A percentile compares a stretch with the other conserved stretches of the same genome.
Conservation (phyloP, 2,329 filamentous ascomycete species). For the Chaetomium sp. region DNA sequence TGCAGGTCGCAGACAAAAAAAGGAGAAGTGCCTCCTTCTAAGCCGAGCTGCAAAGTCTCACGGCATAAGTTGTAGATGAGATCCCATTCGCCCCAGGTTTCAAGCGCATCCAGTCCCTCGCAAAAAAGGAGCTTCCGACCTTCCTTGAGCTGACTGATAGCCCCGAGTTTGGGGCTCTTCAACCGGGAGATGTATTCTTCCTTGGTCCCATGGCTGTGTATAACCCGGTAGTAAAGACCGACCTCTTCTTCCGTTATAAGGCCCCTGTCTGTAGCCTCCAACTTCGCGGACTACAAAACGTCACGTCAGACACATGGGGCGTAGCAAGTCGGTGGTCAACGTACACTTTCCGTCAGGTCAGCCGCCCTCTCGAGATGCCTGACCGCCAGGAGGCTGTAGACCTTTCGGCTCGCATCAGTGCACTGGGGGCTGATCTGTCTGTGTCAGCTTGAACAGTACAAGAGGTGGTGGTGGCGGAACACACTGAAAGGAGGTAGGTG, state of each 20-base stretch:
- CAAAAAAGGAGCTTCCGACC: constrained; percentile 52
- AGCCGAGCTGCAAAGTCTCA: constrained; percentile 45
- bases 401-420: constrained; percentile 51
- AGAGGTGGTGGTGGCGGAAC: constrained; percentile 27
- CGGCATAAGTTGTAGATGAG: constrained; percentile 49
- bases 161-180: constrained; percentile 45
- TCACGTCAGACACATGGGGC: constrained; percentile 19
- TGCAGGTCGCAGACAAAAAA: constrained; percentile 50
- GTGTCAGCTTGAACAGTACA: constrained; percentile 31
- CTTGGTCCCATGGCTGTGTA: constrained; percentile 47
- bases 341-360: constrained; percentile 49
- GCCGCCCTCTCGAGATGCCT: constrained; percentile 56
- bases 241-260: constrained; percentile 55
- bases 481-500: constrained; percentile 56
- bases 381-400: constrained; percentile 54
- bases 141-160: constrained; percentile 47
- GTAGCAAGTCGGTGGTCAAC: not conserved
- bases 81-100: constrained; percentile 46
- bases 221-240: constrained; percentile 52
- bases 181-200: constrained; percentile 48
- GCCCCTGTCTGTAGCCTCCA: constrained; percentile 38
- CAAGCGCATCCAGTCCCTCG: constrained; percentile 45
- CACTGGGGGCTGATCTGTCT: constrained; percentile 50
- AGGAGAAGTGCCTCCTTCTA: constrained; percentile 44
- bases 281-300: constrained; percentile 28